Base-by-base conservation (phyloP, 805 yeast genomes). In the Candida piceae region DNA sequence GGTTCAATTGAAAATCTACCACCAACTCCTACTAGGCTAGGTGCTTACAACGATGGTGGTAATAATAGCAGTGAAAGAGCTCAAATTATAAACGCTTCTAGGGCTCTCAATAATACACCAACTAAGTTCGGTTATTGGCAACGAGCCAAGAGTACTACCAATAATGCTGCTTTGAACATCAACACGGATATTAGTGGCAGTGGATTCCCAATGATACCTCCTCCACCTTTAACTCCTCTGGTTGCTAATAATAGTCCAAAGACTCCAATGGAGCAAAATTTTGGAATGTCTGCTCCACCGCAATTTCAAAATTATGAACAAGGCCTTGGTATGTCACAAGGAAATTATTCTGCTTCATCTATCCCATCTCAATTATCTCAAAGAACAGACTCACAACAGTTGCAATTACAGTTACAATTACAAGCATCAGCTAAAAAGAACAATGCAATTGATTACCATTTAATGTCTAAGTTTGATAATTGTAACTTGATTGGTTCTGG, bases 401-500 rank as follows among this genome's bases (percentile, higher is more conserved):
- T 29, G 19, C 33, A 23, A 16, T 13, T 32, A 12, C 36, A 24
- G 24, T 17, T 26, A 22, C 42, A 13, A 33, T 40, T 36, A 25
- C 35, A 33, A 15, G 19, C 29, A 11, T 9, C 44, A 7, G 16
- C 38, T 13, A 41, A 39, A 31, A 37, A 47, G 24, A 44, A 42
- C 15, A 43, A 46, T 9, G 39, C 41, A 12, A 45, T 56, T 13
- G 74, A 69, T 49, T 63, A 63, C 23, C 76, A 74, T 53, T 52
- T 75, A 19, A 53, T 64, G 26, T 66, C 72, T 10, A 69, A 68
- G 47, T 75, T 75, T 58, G 81, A 80, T 16, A 78, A 81, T 44
- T 89, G 90, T 30, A 69, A 71, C 30, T 62, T 80, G 31, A 64
- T 90, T 16, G 96, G 96, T 3, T 67, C 74, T 24, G 97, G 98